These are phyloP conservation scores for Aureobasidium vineae DNA, from an alignment of 2,329 filamentous ascomycete genomes.

Conservation along the genomic window DNA sequence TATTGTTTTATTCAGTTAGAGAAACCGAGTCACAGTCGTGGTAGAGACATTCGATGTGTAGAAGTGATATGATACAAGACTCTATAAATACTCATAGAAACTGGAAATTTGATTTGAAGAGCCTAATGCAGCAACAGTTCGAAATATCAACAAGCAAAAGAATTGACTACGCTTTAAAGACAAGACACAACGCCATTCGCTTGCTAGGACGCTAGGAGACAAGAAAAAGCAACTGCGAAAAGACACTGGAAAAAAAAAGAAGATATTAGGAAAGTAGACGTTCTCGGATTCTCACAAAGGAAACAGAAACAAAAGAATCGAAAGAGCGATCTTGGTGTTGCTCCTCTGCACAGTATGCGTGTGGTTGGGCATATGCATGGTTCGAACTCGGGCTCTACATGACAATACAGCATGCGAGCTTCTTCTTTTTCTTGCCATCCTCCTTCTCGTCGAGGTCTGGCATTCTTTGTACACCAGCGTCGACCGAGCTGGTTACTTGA, in stretches of 20 bases:
- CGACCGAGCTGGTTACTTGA: neutral
- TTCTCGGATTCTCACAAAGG: slow-evolving; percentile 1
- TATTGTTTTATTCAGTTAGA: too few species aligned
- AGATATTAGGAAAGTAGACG: neutral
- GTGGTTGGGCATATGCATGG: slow-evolving; percentile 14
- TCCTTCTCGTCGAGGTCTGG: slow-evolving; percentile 56
- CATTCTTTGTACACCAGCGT: slow-evolving; percentile 51
- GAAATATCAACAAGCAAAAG: slow-evolving; percentile 12
- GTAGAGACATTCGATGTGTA: too few species aligned
- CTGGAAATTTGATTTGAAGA: neutral
- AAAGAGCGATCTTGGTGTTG: neutral
- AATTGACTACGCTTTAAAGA: slow-evolving; percentile 8
- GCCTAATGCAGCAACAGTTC: neutral
- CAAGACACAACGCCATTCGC: slow-evolving; percentile 22
- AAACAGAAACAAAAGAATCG: slow-evolving; percentile 7
- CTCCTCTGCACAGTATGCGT: neutral
- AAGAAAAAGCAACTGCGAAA: neutral
- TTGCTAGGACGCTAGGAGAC: slow-evolving; percentile 24
- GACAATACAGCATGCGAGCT: slow-evolving; percentile 70
- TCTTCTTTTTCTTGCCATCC: slow-evolving; percentile 56
- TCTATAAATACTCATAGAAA: too few species aligned
- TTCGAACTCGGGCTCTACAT: slow-evolving; percentile 55
- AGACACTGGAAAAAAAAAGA: neutral
- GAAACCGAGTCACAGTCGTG: too few species aligned
- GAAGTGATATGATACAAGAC: too few species aligned